Base-by-base conservation (phyloP, 768 basidiomycete genomes). In the Jaapia argillacea region DNA sequence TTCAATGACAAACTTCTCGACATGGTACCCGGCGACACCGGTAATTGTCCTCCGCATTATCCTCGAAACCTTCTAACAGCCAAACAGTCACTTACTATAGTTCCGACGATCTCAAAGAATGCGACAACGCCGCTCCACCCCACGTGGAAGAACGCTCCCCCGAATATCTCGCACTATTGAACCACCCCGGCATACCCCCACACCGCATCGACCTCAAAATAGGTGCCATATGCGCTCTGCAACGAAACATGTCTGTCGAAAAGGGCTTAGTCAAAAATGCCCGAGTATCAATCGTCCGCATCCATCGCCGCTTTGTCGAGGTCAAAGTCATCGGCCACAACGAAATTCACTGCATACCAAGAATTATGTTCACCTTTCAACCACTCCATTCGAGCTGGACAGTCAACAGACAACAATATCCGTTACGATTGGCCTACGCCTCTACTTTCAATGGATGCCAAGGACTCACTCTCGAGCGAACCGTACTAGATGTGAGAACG, bases 1-100 rank as follows among this genome's bases (percentile, higher is more conserved):
- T 67, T 60, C 51, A 69, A 69, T 47, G 41, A 48, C 6, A 41
- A 37, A 2, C 59, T 68, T 18, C 48, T 68, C 7, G 28, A 51
- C 1, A 40, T 48, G 0, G n/a, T n/a, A n/a, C n/a, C n/a, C n/a
- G n/a, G n/a, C n/a, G n/a, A n/a, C n/a, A n/a, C n/a, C n/a, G n/a
- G n/a, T n/a, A n/a, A n/a, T n/a, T n/a, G n/a, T n/a, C n/a, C n/a
- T n/a, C n/a, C n/a, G n/a, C n/a, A 16, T 12, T 16, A 33, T 16
- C 31, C 16, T 33, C 12, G 31, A 33, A n/a, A n/a, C n/a, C n/a
- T n/a, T n/a, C n/a, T n/a, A n/a, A n/a, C n/a, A n/a, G n/a, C n/a
- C n/a, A n/a, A n/a, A n/a, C n/a, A n/a, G n/a, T n/a, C n/a, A 53
- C 52, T 5, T 61, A 55, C 43, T 45, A 51, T 20, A 50, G 54